Percentiles rank a stretch among this genome's conserved stretches.
Conservation (phyloP, 371 early-diverging fungal genomes). For the Mucor saturninus region DNA sequence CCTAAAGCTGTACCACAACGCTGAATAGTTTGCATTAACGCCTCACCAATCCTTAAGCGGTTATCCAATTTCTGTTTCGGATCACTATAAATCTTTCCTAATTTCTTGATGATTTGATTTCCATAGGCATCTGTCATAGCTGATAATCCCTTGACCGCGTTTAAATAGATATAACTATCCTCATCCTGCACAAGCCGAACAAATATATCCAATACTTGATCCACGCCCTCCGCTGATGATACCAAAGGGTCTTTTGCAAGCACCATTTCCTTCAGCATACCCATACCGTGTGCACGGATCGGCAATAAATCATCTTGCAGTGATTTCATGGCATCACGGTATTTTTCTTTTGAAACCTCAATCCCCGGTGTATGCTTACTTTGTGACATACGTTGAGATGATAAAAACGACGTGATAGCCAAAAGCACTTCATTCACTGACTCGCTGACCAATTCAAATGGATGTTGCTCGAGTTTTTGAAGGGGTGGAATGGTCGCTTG, state of each 20-base stretch:
- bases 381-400: constrained; percentile 35
- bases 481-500: constrained; percentile 58
- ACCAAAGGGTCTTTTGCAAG: constrained; percentile 64
- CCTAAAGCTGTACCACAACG: constrained; percentile 78
- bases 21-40: constrained; percentile 83
- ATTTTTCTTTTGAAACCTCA: constrained; percentile 57
- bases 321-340: constrained; percentile 78
- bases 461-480: constrained; percentile 57
- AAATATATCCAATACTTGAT: constrained; percentile 73
- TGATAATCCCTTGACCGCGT: constrained; percentile 85
- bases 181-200: constrained; percentile 74
- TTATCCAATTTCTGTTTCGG: constrained; percentile 66
- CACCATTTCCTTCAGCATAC: constrained; percentile 78
- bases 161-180: constrained; percentile 88
- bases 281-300: constrained; percentile 87
- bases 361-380: constrained; percentile 23
- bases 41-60: constrained; percentile 86
- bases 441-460: constrained; percentile 55
- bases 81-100: constrained; percentile 70
- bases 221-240: constrained; percentile 56
- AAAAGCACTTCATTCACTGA: constrained; percentile 64
- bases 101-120: constrained; percentile 64
- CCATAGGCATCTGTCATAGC: constrained; percentile 84
- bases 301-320: constrained; percentile 81
- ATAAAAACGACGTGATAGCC: constrained; percentile 51